Base-by-base conservation (phyloP, 2,329 filamentous ascomycete genomes). In the Arachnomyces sp. region DNA sequence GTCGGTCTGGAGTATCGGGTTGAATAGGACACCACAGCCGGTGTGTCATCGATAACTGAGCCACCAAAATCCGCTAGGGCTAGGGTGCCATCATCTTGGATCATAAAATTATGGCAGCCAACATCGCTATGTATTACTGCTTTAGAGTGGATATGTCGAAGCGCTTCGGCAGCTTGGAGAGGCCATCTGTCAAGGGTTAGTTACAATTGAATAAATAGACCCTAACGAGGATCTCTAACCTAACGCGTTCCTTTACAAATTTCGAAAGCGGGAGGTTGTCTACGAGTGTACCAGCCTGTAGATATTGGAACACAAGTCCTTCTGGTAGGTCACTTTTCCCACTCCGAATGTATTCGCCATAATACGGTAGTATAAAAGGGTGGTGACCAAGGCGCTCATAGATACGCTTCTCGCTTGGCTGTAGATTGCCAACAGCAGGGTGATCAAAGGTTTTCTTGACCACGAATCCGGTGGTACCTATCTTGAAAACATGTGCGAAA, bases 111-210 rank as follows among this genome's bases (percentile, higher is more conserved):
- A 18, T 44, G 42, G 17, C 32, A 17, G 7, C 37, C 42, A 35
- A 40, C 34, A 16, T 44, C 42, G 15, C n/a, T 13, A 17, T 44
- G 42, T 14, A 40, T 40, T 2, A 40, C 28, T 15, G 36, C 25
- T 18, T 37, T 40, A 9, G 42, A 40, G 12, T 44, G 42, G 28
- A 44, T 40, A 30, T 44, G 37, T 21, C 31, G 40, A 36, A 43
- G n/a, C 13, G 36, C 41, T 28, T 43, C 32, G 8, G 41, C 17
- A 15, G 41, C 41, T 35, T 43, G 41, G 3, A 39, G 12, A 1
- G 41, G 31, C 41, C 41, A 43, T n/a, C 41, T 43, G 18, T 28
- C n/a, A n/a, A n/a, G n/a, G n/a, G n/a, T n/a, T n/a, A n/a, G n/a
- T n/a, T n/a, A n/a, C n/a, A n/a, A n/a, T n/a, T n/a, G 6, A 36